Base-by-base conservation (phyloP, 306 rosid species). In the Malus asiatica region DNA sequence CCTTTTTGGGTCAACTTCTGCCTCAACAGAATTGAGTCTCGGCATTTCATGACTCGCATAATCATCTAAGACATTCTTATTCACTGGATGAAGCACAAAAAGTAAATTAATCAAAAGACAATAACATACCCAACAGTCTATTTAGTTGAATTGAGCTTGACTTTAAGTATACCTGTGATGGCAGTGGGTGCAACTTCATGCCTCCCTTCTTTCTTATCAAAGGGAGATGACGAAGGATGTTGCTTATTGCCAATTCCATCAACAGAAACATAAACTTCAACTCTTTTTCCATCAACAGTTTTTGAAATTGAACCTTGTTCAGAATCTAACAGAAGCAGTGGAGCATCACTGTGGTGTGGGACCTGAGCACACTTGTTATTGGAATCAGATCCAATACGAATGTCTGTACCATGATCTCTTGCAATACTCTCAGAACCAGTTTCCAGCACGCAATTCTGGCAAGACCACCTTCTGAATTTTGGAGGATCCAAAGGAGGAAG, bases 401-500 rank as follows among this genome's bases (percentile, higher is more conserved):
- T 58, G 71, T 64, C 65, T 40, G 80, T 52, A 81, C 69, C 82
- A 68, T 52, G 52, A 72, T 76, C 79, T 74, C 83, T 78, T 38
- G 68, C 73, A 68, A 75, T 72, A 66, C 83, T 90, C 69, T 61
- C 58, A 57, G 85, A 59, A 76, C 87, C 57, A 77, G 58, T 63
- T 72, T 87, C 92, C 80, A 23, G 81, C 77, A 40, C 78, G 72
- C 89, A 73, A 48, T 83, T 87, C 72, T 72, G 85, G 81, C 92
- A 89, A 59, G 70, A 23, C 88, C 83, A 74, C 82, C 89, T 84
- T 77, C 82, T 85, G 89, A 77, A 85, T 57, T 84, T 90, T 70
- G 95, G 93, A 63, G 82, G 80, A 64, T 86, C 86, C 71, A 84
- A 68, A 48, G 89, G 88, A 44, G 93, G 96, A 80, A 87, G 83